Conservation (phyloP, 331 rosid genomes). For the Saraca asoca region DNA sequence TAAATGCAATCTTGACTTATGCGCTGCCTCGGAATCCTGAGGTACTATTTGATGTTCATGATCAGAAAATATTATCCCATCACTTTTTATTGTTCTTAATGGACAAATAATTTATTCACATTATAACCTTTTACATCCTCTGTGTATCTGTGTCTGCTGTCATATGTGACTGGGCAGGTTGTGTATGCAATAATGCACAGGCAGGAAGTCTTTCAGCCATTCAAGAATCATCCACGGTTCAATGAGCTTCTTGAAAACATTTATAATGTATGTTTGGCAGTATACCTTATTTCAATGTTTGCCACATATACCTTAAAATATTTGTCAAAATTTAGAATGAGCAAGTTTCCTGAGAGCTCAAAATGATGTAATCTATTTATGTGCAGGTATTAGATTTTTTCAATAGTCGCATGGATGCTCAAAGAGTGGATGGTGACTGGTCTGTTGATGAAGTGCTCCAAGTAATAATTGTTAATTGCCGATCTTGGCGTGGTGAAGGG, state of each 20-base stretch:
- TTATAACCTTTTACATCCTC: neutral
- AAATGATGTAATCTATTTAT: conserved; percentile 24
- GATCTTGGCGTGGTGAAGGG: conserved; percentile 99
- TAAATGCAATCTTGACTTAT: conserved; percentile 91
- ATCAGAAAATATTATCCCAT: conserved; percentile 18
- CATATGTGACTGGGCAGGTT: conserved; percentile 59
- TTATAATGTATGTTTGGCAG: conserved; percentile 61
- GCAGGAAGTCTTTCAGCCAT: conserved; percentile 97
- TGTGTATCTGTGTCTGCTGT: conserved; percentile 10
- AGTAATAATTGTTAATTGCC: conserved; percentile 81
- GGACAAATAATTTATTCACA: conserved; percentile 9
- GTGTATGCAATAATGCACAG: conserved; percentile 95
- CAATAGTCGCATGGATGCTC: conserved; percentile 97
- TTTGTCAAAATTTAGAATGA: conserved; percentile 21
- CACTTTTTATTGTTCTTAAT: conserved; percentile 18
- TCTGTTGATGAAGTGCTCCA: conserved; percentile 90
- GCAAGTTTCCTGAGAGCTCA: conserved; percentile 18
- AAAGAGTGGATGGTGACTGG: conserved; percentile 79
- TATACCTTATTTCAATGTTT: conserved; percentile 11
- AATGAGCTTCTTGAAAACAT: conserved; percentile 91
- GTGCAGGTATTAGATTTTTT: conserved; percentile 93
- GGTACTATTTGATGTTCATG: conserved; percentile 53
- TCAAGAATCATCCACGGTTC: conserved; percentile 94
- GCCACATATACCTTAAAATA: conserved; percentile 3
- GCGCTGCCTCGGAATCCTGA: conserved; percentile 99